phyloP scores from a whole-genome alignment of 2,329 filamentous ascomycete genomes.

The Neurospora sp. region DNA sequence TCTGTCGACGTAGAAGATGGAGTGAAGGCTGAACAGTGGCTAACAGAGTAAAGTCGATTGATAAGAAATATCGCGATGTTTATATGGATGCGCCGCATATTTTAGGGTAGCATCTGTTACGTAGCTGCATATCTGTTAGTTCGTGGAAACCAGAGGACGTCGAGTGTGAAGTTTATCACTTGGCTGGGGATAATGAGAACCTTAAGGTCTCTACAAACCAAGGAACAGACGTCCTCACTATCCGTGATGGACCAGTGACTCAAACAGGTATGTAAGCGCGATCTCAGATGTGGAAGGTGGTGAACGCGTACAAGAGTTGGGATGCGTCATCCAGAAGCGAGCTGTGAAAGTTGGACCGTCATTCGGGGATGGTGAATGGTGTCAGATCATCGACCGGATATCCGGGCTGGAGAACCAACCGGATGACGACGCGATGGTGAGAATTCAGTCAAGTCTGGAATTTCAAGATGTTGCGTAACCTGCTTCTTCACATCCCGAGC shows the following conservation, averaged over 20 bases:
- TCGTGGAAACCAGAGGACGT: background rate
- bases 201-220: background rate
- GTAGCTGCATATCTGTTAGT: background rate
- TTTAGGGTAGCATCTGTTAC: background rate
- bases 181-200: background rate
- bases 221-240: background rate
- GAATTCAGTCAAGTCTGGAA: background rate
- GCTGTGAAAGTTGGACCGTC: background rate
- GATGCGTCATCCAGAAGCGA: background rate
- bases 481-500: slow-evolving; percentile 8
- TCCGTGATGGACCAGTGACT: background rate
- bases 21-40: background rate
- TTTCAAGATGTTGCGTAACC: background rate
- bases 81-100: background rate
- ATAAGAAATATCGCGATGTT: background rate
- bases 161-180: background rate
- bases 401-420: background rate
- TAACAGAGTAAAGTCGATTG: background rate
- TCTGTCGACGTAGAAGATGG: background rate
- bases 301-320: background rate
- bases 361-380: background rate
- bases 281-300: background rate
- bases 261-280: background rate
- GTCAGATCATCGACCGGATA: background rate
- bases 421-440: background rate